Evolutionary conservation across 2,329 filamentous ascomycete genomes (phyloP), one percentile per base, ranked within the genome.

Genomic region (Aspergillaceae sp.): DNA sequence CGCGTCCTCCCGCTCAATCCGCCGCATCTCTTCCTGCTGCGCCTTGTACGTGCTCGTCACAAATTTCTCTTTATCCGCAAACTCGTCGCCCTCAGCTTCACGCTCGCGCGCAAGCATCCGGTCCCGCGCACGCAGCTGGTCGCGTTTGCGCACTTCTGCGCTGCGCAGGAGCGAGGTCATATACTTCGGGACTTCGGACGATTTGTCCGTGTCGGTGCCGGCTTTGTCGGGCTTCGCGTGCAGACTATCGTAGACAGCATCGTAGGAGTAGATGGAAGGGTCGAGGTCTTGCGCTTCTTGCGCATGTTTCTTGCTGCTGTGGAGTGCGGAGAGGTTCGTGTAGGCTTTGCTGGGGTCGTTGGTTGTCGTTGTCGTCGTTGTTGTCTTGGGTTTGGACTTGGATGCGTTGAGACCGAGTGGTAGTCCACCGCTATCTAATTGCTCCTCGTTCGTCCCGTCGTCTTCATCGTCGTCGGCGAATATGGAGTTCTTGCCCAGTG

Each of bases 31-130:
- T 56, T 77, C 79, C 59, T 83, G 79, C 57, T 83, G 80, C 50
- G 71, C 69, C 62, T 82, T 82, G 62, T 84, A 84, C 33, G 80
- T 80, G 1, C 72, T 70, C 1, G 80, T 84, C 37, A 84, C 80
- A 50, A 84, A 84, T 57, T 77, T 82, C 61, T 84, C 80, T 59
- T 82, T 83, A 55, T 82, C 80, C 0, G 74, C 78, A 49, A 80
- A 83, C 49, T 80, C 78, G 42, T 83, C 80, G n/a, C 80, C 80
- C 56, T 84, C 80, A 0, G 74, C 75, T 54, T 83, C 80, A 29
- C 80, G 72, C 57, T 84, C 80, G 48, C 73, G 73, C 43, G 78
- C 74, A 8, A 84, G 57, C 47, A 79, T 59, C 51, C 80, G 80
- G 58, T 84, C 80, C 33, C 74, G 72, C 11, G 80, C 80, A 5